phyloP scores from a whole-genome alignment of 2,329 filamentous ascomycete species.

The Fusarium subtropicale region DNA sequence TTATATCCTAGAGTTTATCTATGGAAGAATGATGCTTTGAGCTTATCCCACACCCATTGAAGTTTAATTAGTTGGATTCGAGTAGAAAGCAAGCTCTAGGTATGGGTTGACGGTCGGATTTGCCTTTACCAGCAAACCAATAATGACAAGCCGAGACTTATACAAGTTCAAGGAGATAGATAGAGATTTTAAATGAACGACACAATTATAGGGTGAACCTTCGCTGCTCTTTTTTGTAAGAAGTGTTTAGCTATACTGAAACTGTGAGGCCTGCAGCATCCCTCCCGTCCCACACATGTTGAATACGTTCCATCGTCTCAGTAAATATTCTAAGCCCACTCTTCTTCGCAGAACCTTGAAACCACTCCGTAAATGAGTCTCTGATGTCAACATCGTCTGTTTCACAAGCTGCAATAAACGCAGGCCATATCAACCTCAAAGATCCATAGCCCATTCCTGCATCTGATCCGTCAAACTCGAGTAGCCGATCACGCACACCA shows the following conservation, averaged over 20 bases:
- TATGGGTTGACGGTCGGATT: background rate
- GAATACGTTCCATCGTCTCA: conserved; percentile 21
- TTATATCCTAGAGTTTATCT: background rate
- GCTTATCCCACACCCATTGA: background rate
- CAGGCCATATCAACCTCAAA: conserved; percentile 34
- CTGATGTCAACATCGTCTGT: conserved; percentile 8
- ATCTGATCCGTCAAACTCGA: conserved; percentile 27
- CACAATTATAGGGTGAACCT: no score
- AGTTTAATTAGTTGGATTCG: background rate
- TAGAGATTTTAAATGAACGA: no score
- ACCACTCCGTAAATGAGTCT: conserved; percentile 17
- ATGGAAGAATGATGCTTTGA: fast-evolving
- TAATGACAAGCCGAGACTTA: fast-evolving
- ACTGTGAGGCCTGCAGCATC: background rate
- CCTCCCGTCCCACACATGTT: conserved; percentile 19
- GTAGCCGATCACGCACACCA: conserved; percentile 24
- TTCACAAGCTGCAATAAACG: conserved; percentile 30
- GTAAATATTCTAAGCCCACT: conserved; percentile 30
- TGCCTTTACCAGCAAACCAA: no score
- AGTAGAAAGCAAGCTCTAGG: background rate
- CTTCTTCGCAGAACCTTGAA: conserved; percentile 8
- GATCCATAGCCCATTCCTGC: conserved; percentile 29
- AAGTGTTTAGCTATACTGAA: background rate
- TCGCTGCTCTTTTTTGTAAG: no score
- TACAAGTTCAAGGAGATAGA: no score